These are phyloP conservation scores for Tulasnella sp. DNA, from an alignment of 768 basidiomycete genomes.

Conservation along the genomic window DNA sequence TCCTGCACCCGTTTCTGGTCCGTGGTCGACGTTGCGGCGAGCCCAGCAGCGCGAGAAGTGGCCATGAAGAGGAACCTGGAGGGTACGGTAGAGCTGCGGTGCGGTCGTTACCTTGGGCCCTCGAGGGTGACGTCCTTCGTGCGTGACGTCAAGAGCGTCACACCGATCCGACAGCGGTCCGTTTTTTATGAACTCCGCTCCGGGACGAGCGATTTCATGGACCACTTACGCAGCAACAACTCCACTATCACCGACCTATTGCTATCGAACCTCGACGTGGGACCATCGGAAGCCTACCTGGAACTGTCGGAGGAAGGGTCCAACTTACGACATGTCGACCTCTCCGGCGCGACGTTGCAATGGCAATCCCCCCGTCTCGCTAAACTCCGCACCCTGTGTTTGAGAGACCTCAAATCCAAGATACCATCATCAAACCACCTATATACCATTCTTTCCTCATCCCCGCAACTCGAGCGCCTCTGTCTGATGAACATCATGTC, in stretches of 20 bases:
- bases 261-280: background rate
- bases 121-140: background rate
- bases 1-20: background rate
- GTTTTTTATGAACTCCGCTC: background rate
- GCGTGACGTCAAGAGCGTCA: background rate
- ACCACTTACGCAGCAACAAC: background rate
- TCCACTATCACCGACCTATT: background rate
- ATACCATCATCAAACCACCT: background rate
- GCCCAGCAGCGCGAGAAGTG: background rate
- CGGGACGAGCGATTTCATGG: background rate
- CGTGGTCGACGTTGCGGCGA: background rate
- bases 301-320: background rate
- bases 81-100: background rate
- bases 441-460: background rate
- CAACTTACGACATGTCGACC: background rate
- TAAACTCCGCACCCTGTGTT: background rate
- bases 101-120: background rate
- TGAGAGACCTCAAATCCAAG: background rate
- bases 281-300: background rate
- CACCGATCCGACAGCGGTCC: background rate
- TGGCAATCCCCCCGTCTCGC: background rate
- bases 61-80: background rate
- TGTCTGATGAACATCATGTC: background rate
- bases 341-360: background rate
- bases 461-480: background rate